Base-by-base conservation (phyloP, 257 asterid genomes). In the Primulina eburnea region DNA sequence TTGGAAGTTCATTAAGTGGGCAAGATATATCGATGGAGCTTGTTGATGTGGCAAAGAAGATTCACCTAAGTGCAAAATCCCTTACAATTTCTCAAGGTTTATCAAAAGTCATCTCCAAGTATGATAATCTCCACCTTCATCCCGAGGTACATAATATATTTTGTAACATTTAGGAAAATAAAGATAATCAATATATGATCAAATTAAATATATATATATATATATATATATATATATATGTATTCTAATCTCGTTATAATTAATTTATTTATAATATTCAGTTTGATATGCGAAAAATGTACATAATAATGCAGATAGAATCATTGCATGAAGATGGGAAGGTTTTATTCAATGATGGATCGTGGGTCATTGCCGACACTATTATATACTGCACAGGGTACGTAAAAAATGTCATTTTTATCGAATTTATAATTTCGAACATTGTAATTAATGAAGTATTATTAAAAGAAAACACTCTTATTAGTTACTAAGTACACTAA, bases 311-410 rank as follows among this genome's bases (percentile, higher is more conserved):
- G 84, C 88, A 92, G 98, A 85, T 92, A 71, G 88, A 89, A 62
- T 89, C 89, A 40, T 71, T 92, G 38, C 85, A 86, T 47, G 96
- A 86, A 77, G 87, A 89, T 73, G 98, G 98, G 43, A 76, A 71
- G 47, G 96, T 92, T 69, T 16, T 77, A 70, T 92, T 92, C 71
- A 69, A 58, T 14, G 92, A 92, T 72, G 92, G 90, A 59, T 82
- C 89, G 60, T 84, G 74, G 72, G 62, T 72, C 21, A 64, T 68
- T 62, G 97, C 97, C 17, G 95, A 92, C 80, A 82, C 95, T n/a
- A 72, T 92, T 73, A 81, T 92, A 72, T 92, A 92, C 65, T 88
- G 96, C 79, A 89, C 98, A 11, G 98, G 98, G 97, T 91, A 35
- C 11, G 40, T 38, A 84, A 75, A 35, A 4, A 47, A 60, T 33